Evolutionary conservation across 805 yeast species (phyloP).

Genomic region (Sugiyamaella boreocaroliniensis): DNA sequence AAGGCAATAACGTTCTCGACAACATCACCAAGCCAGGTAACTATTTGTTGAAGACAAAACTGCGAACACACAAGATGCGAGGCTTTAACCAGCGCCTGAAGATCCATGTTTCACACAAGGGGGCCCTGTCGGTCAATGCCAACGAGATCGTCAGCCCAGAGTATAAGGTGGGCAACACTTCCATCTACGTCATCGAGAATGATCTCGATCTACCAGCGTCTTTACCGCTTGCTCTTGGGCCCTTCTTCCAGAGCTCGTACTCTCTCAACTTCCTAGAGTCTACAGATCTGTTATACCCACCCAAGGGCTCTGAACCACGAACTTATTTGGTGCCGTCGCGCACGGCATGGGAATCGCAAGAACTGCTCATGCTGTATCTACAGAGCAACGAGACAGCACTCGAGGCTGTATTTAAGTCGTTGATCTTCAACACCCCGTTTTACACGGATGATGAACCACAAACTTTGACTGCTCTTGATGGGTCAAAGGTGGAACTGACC

Average conservation of each 20-base stretch:
- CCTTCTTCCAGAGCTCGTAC: constrained; percentile 54
- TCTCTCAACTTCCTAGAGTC: constrained; percentile 53
- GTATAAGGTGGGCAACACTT: constrained; percentile 51
- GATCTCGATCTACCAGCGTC: constrained; percentile 58
- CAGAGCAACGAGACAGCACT: constrained; percentile 46
- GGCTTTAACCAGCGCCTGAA: constrained; percentile 59
- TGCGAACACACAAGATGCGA: constrained; percentile 46
- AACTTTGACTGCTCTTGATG: constrained; percentile 23
- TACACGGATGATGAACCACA: constrained; percentile 53
- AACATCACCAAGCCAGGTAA: constrained; percentile 11
- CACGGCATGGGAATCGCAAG: constrained; percentile 59
- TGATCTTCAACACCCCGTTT: constrained; percentile 55
- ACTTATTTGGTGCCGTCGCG: constrained; percentile 75
- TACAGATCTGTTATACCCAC: constrained; percentile 46
- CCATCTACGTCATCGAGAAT: constrained; percentile 59
- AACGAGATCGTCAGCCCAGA: constrained; percentile 42
- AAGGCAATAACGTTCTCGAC: constrained; percentile 37
- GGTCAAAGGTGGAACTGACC: constrained; percentile 12
- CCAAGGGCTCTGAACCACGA: constrained; percentile 53
- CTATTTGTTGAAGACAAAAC: constrained; percentile 29
- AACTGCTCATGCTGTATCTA: constrained; percentile 54
- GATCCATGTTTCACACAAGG: constrained; percentile 32
- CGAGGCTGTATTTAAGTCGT: constrained; percentile 46
- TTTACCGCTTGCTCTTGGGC: constrained; percentile 58
- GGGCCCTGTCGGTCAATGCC: constrained; percentile 45